phyloP scores from a whole-genome alignment of 257 asterid species.

The Solanum appendiculatum region DNA sequence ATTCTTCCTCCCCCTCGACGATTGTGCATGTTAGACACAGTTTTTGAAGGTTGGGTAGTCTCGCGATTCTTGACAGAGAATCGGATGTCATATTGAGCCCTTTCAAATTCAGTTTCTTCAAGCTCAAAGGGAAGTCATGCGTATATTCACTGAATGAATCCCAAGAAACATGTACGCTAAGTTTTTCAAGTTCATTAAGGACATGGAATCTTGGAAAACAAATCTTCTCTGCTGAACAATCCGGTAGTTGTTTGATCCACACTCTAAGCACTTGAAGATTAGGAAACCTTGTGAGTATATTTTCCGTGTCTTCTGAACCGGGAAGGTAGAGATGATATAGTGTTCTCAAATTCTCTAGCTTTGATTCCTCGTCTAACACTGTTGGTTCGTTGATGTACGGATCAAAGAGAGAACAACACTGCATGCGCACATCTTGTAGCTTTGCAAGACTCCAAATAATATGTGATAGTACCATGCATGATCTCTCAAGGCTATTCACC shows the following conservation, averaged over 20 bases:
- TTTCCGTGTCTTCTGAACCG: background rate
- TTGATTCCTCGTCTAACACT: background rate
- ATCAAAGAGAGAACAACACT: background rate
- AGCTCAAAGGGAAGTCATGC: background rate
- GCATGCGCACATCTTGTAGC: background rate
- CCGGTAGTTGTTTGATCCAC: background rate
- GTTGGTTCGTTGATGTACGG: background rate
- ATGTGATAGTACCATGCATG: background rate
- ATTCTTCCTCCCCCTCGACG: background rate
- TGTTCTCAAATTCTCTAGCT: background rate
- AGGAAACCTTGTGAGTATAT: background rate
- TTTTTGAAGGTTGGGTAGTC: background rate
- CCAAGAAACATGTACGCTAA: background rate
- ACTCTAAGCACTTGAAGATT: background rate
- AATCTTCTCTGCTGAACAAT: background rate
- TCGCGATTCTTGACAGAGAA: background rate
- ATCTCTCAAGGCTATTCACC: background rate
- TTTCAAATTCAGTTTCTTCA: background rate
- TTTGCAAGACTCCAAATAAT: background rate
- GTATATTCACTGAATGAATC: background rate
- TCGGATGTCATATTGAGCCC: background rate
- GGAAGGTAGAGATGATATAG: background rate
- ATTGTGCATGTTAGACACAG: background rate
- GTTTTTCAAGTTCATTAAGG: background rate
- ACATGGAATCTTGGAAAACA: background rate